Percentiles rank a stretch among this genome's conserved stretches.
These are phyloP conservation scores for Davidsoniella australis DNA, from an alignment of 2,329 filamentous ascomycete species.

Conservation along the genomic window DNA sequence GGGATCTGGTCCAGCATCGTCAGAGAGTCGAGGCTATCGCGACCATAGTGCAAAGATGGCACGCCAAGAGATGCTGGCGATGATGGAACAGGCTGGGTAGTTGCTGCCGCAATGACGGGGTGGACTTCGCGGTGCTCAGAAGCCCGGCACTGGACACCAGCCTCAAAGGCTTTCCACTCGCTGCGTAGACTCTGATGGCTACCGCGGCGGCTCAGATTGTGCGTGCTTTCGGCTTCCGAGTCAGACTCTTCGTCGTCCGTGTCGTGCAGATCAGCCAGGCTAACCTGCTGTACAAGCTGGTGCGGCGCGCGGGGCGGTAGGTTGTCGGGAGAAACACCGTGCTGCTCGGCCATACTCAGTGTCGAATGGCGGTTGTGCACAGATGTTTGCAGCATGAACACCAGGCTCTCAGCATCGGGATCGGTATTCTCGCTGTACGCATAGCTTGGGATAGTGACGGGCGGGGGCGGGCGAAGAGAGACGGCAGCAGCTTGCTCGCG, in stretches of 20 bases:
- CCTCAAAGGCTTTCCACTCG: conserved; percentile 7
- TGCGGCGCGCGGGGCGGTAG: background rate
- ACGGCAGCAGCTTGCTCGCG: background rate
- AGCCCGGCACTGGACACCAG: background rate
- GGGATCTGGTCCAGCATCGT: no score
- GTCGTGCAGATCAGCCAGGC: background rate
- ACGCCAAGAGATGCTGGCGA: background rate
- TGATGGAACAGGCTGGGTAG: background rate
- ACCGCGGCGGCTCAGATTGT: background rate
- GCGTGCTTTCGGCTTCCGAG: no score
- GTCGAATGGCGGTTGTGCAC: conserved; percentile 2
- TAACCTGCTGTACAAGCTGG: background rate
- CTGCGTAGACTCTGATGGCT: conserved; percentile 3
- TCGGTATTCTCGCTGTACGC: background rate
- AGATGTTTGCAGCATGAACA: conserved; percentile 4
- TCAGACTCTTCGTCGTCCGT: conserved; percentile 4
- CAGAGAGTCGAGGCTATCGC: no score
- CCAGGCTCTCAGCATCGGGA: conserved; percentile 5
- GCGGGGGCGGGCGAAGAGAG: background rate
- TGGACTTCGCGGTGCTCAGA: background rate
- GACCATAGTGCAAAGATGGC: background rate
- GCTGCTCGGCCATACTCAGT: background rate
- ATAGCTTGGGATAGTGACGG: background rate
- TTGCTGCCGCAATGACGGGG: background rate
- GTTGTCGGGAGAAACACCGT: background rate